Percentiles rank a stretch among this genome's conserved stretches.
These are phyloP conservation scores for Sonneratia alba DNA, from an alignment of 345 rosid species.

Conservation along the genomic window DNA sequence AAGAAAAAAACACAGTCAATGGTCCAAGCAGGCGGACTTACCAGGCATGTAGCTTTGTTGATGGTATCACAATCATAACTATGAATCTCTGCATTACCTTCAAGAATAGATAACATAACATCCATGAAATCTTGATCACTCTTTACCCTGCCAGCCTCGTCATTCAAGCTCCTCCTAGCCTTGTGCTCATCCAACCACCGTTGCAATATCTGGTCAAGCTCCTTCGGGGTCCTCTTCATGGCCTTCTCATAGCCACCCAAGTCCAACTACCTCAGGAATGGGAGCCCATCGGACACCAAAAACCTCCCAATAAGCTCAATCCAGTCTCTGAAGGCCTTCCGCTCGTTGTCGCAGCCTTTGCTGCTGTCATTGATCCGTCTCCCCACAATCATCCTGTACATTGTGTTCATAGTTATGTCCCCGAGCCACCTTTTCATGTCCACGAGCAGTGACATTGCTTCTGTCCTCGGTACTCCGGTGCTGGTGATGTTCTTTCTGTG, in stretches of 20 bases:
- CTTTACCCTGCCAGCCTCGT: background rate
- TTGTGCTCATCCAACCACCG: conserved; percentile 35
- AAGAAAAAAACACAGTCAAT: too few species aligned
- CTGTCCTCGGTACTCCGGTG: background rate
- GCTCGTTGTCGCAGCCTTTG: background rate
- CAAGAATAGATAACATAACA: conserved; percentile 11
- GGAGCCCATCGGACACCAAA: conserved; percentile 19
- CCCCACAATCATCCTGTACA: conserved; percentile 15
- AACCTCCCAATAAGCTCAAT: conserved; percentile 17
- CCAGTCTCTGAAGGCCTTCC: conserved; percentile 4
- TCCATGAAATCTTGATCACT: conserved; percentile 27
- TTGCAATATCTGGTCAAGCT: conserved; percentile 13
- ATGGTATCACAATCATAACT: conserved; percentile 16
- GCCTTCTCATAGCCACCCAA: conserved; percentile 22
- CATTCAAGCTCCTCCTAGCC: conserved; percentile 8
- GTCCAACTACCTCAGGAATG: conserved; percentile 25
- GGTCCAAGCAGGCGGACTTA: background rate
- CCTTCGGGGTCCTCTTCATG: conserved; percentile 19
- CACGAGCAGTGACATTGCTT: conserved; percentile 5
- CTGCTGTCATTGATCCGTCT: conserved; percentile 7
- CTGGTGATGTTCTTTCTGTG: background rate
- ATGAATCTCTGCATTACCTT: conserved; percentile 1
- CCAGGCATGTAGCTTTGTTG: conserved; percentile 23
- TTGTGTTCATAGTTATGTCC: conserved; percentile 18
- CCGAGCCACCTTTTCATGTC: conserved; percentile 21